Evolutionary conservation across 2,329 filamentous ascomycete species (phyloP), one percentile per base, ranked within the genome.

Genomic region (Calonectria ilicicola): DNA sequence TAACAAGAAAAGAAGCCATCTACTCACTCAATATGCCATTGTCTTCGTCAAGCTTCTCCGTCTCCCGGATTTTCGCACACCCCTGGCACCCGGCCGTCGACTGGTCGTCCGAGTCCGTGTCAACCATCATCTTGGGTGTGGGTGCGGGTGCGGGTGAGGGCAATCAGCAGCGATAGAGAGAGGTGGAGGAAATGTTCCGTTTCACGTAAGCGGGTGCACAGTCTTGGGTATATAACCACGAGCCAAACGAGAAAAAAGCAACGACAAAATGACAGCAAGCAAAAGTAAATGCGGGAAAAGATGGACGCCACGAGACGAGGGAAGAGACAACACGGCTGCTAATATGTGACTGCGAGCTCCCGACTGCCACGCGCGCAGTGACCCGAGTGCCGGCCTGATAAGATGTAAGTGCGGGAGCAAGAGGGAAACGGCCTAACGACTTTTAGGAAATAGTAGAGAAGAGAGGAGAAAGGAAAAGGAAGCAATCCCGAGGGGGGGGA

Each of bases 61-160:
- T 74, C 58, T 79, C 69, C 40, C 58, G 51, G 42, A 80, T 80
- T 72, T 80, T 75, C 27, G 73, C 78, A 60, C 78, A 80, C 47
- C 78, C 78, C 29, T n/a, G 56, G 65, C 78, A 80, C 21, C 40
- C 62, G 19, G 26, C 44, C 17, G 26, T 21, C 9, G 63, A 23
- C 58, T 42, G 66, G 19, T 62, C 26, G 51, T 53, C 62, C 46
- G 56, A 26, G 66, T 53, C 62, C 29, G 47, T 19, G 46, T 62
- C 53, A 32, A 46, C 64, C 12, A 71, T 26, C 38, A 67, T 71
- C n/a, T 32, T 21, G 32, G 47, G 66, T 12, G 67, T 46, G 26
- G 47, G 32, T n/a, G n/a, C n/a, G n/a, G n/a, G n/a, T n/a, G n/a
- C n/a, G n/a, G n/a, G 66, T 12, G 67, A 56, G 26, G 47, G 32